A percentile compares a stretch with the other conserved stretches of the same genome.
Conservation (phyloP, 768 basidiomycete genomes). For the Dendrothele bispora region DNA sequence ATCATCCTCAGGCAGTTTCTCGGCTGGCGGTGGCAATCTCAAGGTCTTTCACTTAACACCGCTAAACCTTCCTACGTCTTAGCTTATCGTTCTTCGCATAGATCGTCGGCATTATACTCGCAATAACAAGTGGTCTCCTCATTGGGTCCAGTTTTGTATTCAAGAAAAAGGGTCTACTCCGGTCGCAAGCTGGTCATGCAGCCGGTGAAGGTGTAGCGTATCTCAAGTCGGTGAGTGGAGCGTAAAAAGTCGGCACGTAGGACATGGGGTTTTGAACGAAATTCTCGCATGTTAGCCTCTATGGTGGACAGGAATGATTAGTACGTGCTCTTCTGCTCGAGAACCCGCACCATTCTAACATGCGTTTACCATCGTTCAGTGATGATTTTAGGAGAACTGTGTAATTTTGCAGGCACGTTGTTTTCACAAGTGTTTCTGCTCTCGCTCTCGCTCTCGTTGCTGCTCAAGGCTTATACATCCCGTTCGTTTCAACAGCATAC, state of each 20-base stretch:
- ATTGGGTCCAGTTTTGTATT: constrained; percentile 95
- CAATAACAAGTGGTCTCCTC: constrained; percentile 76
- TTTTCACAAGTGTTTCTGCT: constrained; percentile 32
- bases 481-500: constrained; percentile 50
- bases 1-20: constrained; percentile 32
- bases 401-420: constrained; percentile 76
- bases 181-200: constrained; percentile 76
- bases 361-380: constrained; percentile 37
- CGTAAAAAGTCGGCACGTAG: neutral
- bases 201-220: constrained; percentile 91
- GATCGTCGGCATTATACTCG: constrained; percentile 78
- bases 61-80: neutral
- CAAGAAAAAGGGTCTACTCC: constrained; percentile 93
- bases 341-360: neutral
- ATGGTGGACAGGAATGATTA: constrained; percentile 96
- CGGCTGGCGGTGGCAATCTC: constrained; percentile 45
- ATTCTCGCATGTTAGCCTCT: constrained; percentile 47
- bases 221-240: constrained; percentile 79
- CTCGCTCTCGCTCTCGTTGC: constrained; percentile 14
- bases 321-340: constrained; percentile 39
- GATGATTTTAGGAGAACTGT: constrained; percentile 91
- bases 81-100: constrained; percentile 19
- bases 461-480: constrained; percentile 10
- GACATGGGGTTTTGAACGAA: constrained; percentile 10
- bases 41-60: constrained; percentile 36